phyloP scores from a whole-genome alignment of 148 eudicot species.

The Rhododendron ovatum region DNA sequence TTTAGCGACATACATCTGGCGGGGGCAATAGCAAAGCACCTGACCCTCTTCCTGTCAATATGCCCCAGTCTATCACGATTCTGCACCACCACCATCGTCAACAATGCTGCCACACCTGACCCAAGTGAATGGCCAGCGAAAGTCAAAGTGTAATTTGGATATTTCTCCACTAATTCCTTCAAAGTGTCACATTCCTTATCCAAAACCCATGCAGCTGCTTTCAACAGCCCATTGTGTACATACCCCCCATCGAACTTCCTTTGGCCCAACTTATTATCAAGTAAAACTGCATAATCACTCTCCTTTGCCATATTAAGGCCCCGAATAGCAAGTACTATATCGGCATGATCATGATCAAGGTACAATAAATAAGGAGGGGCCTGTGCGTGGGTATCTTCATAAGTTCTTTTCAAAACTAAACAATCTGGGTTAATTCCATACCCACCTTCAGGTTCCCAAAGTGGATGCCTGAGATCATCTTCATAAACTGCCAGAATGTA shows the following conservation, averaged over 20 bases:
- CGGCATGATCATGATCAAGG: slow-evolving; percentile 70
- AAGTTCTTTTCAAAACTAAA: slow-evolving; percentile 45
- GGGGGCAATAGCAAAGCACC: slow-evolving; percentile 93
- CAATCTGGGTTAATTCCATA: slow-evolving; percentile 72
- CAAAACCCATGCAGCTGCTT: slow-evolving; percentile 74
- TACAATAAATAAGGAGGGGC: slow-evolving; percentile 81
- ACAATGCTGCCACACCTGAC: slow-evolving; percentile 84
- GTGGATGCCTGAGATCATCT: slow-evolving; percentile 66
- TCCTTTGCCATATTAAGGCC: slow-evolving; percentile 83
- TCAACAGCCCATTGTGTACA: slow-evolving; percentile 83
- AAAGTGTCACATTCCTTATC: slow-evolving; percentile 64
- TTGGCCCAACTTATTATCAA: slow-evolving; percentile 87
- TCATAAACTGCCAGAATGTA: slow-evolving; percentile 83
- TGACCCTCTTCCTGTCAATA: slow-evolving; percentile 69
- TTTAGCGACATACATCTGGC: slow-evolving; percentile 96
- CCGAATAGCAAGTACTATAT: slow-evolving; percentile 83
- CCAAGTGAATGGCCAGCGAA: slow-evolving; percentile 93
- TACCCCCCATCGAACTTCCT: slow-evolving; percentile 93
- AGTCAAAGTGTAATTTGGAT: slow-evolving; percentile 73
- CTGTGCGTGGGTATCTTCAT: slow-evolving; percentile 53
- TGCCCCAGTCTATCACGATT: slow-evolving; percentile 58
- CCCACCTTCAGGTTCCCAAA: slow-evolving; percentile 77
- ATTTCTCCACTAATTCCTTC: slow-evolving; percentile 56
- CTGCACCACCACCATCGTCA: slow-evolving; percentile 73
- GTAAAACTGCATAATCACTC: slow-evolving; percentile 75